Evolutionary conservation across 768 basidiomycete genomes (phyloP).

Genomic region (Lentinus brumalis): DNA sequence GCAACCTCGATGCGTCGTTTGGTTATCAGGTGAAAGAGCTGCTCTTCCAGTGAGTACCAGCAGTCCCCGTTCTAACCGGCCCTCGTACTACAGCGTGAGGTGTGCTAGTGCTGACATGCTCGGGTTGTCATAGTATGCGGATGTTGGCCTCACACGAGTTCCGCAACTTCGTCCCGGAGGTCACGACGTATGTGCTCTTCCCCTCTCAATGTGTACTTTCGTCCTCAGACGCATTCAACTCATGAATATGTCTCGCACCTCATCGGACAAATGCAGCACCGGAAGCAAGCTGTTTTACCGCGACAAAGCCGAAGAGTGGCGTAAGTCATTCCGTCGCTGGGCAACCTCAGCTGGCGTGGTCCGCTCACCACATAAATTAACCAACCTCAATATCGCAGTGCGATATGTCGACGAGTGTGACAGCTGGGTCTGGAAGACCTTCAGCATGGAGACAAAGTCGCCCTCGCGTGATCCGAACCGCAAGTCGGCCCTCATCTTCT

Average conservation of each 20-base stretch:
- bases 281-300: constrained; percentile 16
- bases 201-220: background rate
- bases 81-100: too few species aligned
- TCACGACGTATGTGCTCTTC: constrained; percentile 11
- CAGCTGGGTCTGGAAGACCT: background rate
- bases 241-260: background rate
- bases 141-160: constrained; percentile 17
- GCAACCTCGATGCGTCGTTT: background rate
- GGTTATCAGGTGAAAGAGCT: constrained; percentile 7
- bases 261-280: background rate
- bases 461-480: constrained; percentile 5
- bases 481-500: constrained; percentile 17
- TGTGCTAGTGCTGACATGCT: too few species aligned
- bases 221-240: too few species aligned
- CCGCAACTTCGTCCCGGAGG: constrained; percentile 17
- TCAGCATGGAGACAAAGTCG: background rate
- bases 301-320: constrained; percentile 17
- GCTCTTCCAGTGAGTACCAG: constrained; percentile 3
- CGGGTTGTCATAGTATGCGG: background rate
- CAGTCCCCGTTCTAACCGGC: too few species aligned
- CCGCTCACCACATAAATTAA: background rate
- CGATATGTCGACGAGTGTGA: background rate
- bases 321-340: background rate
- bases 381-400: background rate
- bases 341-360: background rate